phyloP scores from a whole-genome alignment of 1,284 basidiomycete species.

The Trametes hirsuta region DNA sequence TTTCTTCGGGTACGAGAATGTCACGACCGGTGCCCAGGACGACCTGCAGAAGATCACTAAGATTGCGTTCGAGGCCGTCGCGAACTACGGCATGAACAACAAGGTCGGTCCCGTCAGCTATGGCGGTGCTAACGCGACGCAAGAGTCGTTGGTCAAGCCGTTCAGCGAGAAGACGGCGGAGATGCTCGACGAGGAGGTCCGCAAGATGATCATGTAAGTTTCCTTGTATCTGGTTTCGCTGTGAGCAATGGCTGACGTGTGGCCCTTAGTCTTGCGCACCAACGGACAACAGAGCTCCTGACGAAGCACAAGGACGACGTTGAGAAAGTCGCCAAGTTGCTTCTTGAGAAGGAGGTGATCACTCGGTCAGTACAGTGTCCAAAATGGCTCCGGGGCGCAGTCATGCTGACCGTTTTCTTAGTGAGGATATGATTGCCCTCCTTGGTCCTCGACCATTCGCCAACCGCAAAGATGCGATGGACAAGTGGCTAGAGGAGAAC shows the following conservation, averaged over 20 bases:
- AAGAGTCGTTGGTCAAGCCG: slow-evolving; percentile 94
- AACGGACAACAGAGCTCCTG: slow-evolving; percentile 83
- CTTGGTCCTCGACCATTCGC: slow-evolving; percentile 87
- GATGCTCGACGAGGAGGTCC: slow-evolving; percentile 89
- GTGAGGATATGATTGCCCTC: slow-evolving; percentile 86
- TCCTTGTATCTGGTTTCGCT: not conserved
- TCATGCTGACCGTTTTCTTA: slow-evolving; percentile 32
- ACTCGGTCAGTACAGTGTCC: slow-evolving; percentile 63
- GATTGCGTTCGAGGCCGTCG: slow-evolving; percentile 94
- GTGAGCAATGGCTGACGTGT: slow-evolving; percentile 2
- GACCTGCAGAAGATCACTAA: slow-evolving; percentile 98
- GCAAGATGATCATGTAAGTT: slow-evolving; percentile 89
- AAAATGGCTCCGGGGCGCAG: not conserved
- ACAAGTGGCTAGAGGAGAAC: slow-evolving; percentile 88
- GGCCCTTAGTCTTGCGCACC: slow-evolving; percentile 69
- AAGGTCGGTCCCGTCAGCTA: slow-evolving; percentile 96
- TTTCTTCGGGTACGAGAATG: slow-evolving; percentile 91
- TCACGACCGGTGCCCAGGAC: slow-evolving; percentile 98
- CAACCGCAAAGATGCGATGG: slow-evolving; percentile 86
- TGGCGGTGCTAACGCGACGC: slow-evolving; percentile 81
- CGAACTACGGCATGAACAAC: slow-evolving; percentile 97
- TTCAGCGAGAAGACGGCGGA: slow-evolving; percentile 98
- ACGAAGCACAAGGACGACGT: slow-evolving; percentile 86
- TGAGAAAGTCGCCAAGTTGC: slow-evolving; percentile 90
- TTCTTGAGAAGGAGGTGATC: slow-evolving; percentile 95